Conservation (phyloP, 768 basidiomycete species). For the Psilocybe tampanensis region DNA sequence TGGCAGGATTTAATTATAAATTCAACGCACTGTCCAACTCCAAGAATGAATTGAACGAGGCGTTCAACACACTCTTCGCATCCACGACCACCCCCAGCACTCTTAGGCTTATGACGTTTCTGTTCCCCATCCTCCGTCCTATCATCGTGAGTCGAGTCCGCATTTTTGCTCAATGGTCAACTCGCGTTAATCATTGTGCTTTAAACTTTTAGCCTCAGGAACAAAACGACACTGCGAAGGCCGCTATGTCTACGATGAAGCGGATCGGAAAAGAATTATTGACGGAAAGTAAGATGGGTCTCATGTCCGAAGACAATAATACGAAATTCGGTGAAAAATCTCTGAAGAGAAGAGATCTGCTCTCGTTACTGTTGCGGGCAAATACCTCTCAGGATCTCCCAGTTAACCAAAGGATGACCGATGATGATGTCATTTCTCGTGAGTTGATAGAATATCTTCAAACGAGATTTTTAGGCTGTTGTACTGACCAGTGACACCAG, state of each 20-base stretch:
- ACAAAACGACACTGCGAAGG: constrained; percentile 26
- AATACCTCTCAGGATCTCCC: constrained; percentile 66
- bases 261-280: constrained; percentile 54
- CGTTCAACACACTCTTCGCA: constrained; percentile 54
- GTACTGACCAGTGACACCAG: constrained; percentile 27
- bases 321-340: constrained; percentile 31
- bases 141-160: constrained; percentile 39
- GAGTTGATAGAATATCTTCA: constrained; percentile 18
- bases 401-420: constrained; percentile 54
- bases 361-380: constrained; percentile 62
- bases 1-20: constrained; percentile 38
- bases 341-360: constrained; percentile 51
- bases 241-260: constrained; percentile 43
- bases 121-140: constrained; percentile 38
- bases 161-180: not conserved
- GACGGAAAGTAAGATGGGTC: constrained; percentile 47
- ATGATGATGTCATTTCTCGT: constrained; percentile 64
- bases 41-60: constrained; percentile 52
- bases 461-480: not conserved
- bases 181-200: not conserved
- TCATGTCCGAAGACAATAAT: constrained; percentile 24
- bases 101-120: constrained; percentile 31
- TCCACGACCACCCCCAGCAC: constrained; percentile 38
- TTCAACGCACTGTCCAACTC: constrained; percentile 32
- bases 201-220: constrained; percentile 29